Evolutionary conservation across 2,329 filamentous ascomycete species (phyloP), one percentile per base, ranked within the genome.

Genomic region (Fonsecaea pugnacius): DNA sequence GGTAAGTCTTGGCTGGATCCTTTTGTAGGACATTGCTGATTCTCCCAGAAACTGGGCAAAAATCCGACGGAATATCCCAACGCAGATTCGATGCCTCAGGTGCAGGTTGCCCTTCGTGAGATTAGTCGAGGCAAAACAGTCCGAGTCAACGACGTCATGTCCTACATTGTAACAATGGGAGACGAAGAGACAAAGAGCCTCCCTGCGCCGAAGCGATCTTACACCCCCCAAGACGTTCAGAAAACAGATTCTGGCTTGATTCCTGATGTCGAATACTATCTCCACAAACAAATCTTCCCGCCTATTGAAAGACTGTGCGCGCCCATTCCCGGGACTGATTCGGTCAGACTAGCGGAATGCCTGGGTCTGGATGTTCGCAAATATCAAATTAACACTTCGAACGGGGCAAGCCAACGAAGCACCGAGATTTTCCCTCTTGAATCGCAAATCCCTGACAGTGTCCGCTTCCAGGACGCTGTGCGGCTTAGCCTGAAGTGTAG

Each of bases 201-300:
- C 80, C 46, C 78, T 74, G 81, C 92, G 1, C 91, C 95, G 24
- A 96, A 96, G 79, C 91, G 96, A 70, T 94, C 95, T 3, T 94
- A 91, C 75, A 89, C 90, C 4, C 89, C 91, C 1, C 89, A 92
- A 63, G 95, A 99, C 75, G 88, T 96, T 18, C 81, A 91, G 64
- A 96, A 95, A 73, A 74, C 86, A 16, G 90, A 91, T 70, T 88
- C 89, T 1, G 89, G 82, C 1, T 84, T 99, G 6, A 85, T 89
- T 63, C 91, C 93, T 1, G 95, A 99, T 73, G 86, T 97, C n/a
- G 95, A 99, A 75, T 98, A 93, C 86, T 99, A 99, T 77, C 87
- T 99, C 43, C 90, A 92, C 81, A 99, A 99, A 82, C 95, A 99
- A 78, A 97, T 99, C 64, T 92, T 99, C 78, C 95, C 95, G 10